Base-by-base conservation (phyloP, 2,329 filamentous ascomycete species). In the Aureobasidium zeae region DNA sequence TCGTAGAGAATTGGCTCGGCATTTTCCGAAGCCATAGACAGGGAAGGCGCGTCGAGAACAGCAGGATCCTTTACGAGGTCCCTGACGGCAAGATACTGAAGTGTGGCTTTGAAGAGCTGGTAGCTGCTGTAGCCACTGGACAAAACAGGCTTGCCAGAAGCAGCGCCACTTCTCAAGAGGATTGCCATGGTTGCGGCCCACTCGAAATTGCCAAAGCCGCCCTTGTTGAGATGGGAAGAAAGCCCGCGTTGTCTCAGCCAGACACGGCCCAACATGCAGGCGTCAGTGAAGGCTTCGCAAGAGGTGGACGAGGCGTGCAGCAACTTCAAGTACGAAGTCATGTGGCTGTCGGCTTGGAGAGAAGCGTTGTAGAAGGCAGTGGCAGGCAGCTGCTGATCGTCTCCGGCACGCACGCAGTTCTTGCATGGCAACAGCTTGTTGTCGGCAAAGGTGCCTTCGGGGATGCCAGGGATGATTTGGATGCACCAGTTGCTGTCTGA, bases 171-270 rank as follows among this genome's bases (percentile, higher is more conserved):
- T 60, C 86, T 79, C 30, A 96, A 70, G 2, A 96, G 68, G 11
- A 94, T 69, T 22, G 88, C 85, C 58, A 88, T 75, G 36, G 91
- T 67, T n/a, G 77, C 67, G 0, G 83, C 74, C 86, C 86, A 96
- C 60, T 98, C 91, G 51, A 94, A 94, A 52, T 86, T 79, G 3
- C 91, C 91, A 59, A 98, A 95, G 0, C 91, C 91, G 32, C 91
- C 89, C 31, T 72, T 68, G 2, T 76, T 71, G n/a, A 87, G 63
- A 16, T 73, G 68, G 32, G 83, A 76, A 12, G 73, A 74, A 52
- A 95, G 84, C 0, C 87, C 87, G 44, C 89, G 77, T 63, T 96
- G 89, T 52, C 81, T 80, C 29, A 98, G 72, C 91, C 91, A 98
- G 44, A 85, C 76, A 46, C 83, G 79, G 19, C 89, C 91, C 16